phyloP scores from a whole-genome alignment of 2,329 filamentous ascomycete genomes.

The Didymella sp. region DNA sequence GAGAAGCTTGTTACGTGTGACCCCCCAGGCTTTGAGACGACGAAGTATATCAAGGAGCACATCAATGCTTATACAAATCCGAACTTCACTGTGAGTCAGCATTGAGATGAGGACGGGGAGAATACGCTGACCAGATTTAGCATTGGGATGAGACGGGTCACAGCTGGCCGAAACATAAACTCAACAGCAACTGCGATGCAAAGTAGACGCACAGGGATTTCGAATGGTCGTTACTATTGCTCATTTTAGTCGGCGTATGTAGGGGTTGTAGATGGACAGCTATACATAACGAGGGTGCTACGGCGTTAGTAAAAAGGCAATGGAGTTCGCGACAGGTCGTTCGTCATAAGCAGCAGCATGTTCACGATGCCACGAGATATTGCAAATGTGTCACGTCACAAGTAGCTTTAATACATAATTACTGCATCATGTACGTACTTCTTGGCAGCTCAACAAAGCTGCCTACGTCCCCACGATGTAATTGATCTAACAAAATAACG shows the following conservation, averaged over 20 bases:
- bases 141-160: slow-evolving; percentile 45
- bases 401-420: slow-evolving; percentile 64
- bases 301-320: not conserved
- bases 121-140: slow-evolving; percentile 25
- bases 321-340: not conserved
- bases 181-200: slow-evolving; percentile 50
- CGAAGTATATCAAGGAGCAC: slow-evolving; percentile 59
- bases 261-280: slow-evolving; percentile 1
- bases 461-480: too few relatives aligned
- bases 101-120: not conserved
- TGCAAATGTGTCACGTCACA: not conserved
- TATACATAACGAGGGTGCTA: slow-evolving; percentile 41
- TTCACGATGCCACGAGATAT: not conserved
- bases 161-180: slow-evolving; percentile 53
- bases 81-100: slow-evolving; percentile 57
- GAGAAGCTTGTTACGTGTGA: slow-evolving; percentile 61
- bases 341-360: not conserved
- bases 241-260: slow-evolving; percentile 12
- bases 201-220: not conserved
- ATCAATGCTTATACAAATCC: slow-evolving; percentile 58
- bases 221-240: not conserved
- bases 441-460: not conserved
- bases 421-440: not conserved
- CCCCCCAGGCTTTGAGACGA: slow-evolving; percentile 61
- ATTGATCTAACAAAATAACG: too few relatives aligned